These are phyloP conservation scores for Phyllosticta ampelicida DNA, from an alignment of 2,329 filamentous ascomycete species.

Conservation along the genomic window DNA sequence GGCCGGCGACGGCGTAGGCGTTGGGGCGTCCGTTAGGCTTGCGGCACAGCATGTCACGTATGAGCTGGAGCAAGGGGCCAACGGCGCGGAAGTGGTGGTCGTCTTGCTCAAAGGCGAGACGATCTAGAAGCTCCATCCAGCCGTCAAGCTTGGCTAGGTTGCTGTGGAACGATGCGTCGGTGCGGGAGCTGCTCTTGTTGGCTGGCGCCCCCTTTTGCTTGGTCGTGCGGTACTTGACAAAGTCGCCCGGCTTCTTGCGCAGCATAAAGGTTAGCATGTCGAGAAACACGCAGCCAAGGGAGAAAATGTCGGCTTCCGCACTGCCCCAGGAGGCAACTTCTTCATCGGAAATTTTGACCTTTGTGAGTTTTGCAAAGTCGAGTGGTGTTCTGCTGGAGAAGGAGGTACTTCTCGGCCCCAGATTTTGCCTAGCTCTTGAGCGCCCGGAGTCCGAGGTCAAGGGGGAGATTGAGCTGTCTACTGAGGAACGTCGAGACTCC, in stretches of 20 bases:
- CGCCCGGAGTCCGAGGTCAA: constrained; percentile 18
- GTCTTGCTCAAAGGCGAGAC: constrained; percentile 39
- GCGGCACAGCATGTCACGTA: constrained; percentile 32
- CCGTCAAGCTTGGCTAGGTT: constrained; percentile 57
- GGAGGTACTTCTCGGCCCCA: background rate
- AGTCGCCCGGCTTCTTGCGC: constrained; percentile 55
- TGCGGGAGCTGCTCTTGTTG: constrained; percentile 45
- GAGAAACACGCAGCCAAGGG: constrained; percentile 60
- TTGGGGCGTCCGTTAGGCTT: constrained; percentile 31
- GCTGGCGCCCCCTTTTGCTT: constrained; percentile 44
- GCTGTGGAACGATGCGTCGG: constrained; percentile 61
- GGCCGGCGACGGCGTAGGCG: constrained; percentile 32
- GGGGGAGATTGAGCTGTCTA: constrained; percentile 26
- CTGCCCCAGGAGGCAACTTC: constrained; percentile 22
- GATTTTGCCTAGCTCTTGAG: constrained; percentile 16
- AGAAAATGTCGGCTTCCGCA: constrained; percentile 56
- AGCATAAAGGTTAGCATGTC: constrained; percentile 60
- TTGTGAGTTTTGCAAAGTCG: background rate
- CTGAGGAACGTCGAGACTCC: constrained; percentile 18
- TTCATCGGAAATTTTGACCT: constrained; percentile 17
- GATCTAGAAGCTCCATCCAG: constrained; percentile 54
- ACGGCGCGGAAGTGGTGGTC: constrained; percentile 30
- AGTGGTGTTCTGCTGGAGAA: constrained; percentile 18
- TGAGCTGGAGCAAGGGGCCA: constrained; percentile 30
- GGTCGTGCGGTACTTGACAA: constrained; percentile 54